Percentiles rank a stretch among this genome's conserved stretches.
Evolutionary conservation across 2,329 filamentous ascomycete genomes (phyloP).

Genomic region (Aspergillus nomiae): DNA sequence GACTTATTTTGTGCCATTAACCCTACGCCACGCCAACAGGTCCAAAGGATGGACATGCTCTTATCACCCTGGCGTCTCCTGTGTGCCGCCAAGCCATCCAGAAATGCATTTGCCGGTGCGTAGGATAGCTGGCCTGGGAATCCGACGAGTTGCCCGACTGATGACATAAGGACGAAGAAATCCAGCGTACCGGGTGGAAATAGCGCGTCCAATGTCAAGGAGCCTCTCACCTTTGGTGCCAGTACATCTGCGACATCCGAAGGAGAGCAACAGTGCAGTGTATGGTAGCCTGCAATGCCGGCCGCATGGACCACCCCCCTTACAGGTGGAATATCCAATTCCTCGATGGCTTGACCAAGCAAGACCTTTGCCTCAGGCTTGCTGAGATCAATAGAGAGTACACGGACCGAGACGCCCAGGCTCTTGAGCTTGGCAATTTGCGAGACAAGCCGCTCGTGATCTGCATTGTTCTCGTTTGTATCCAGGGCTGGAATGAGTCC

Average conservation of each 20-base stretch:
- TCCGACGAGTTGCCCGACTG: constrained; percentile 35
- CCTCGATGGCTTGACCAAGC: constrained; percentile 17
- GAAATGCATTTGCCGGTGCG: constrained; percentile 35
- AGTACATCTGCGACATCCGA: constrained; percentile 30
- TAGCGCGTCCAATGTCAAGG: constrained; percentile 21
- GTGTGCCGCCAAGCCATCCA: constrained; percentile 34
- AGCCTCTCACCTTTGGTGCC: constrained; percentile 33
- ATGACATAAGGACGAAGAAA: constrained; percentile 35
- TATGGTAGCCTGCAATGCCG: constrained; percentile 41
- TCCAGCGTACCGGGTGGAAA: constrained; percentile 35
- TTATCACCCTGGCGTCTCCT: constrained; percentile 42
- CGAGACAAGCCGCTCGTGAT: too few relatives aligned
- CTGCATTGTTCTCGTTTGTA: constrained; percentile 4
- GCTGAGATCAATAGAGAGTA: constrained; percentile 41
- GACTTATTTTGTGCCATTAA: constrained; percentile 42
- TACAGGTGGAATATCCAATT: constrained; percentile 39
- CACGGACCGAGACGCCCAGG: constrained; percentile 20
- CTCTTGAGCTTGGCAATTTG: too few relatives aligned
- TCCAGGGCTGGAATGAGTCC: not conserved
- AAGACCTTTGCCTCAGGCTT: constrained; percentile 20
- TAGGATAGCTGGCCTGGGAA: constrained; percentile 33
- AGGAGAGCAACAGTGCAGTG: constrained; percentile 35
- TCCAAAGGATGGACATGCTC: constrained; percentile 47
- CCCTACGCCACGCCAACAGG: constrained; percentile 45
- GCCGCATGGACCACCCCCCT: constrained; percentile 47